phyloP scores from a whole-genome alignment of 441 rosid species.

The Pelargonium fulgidum region DNA sequence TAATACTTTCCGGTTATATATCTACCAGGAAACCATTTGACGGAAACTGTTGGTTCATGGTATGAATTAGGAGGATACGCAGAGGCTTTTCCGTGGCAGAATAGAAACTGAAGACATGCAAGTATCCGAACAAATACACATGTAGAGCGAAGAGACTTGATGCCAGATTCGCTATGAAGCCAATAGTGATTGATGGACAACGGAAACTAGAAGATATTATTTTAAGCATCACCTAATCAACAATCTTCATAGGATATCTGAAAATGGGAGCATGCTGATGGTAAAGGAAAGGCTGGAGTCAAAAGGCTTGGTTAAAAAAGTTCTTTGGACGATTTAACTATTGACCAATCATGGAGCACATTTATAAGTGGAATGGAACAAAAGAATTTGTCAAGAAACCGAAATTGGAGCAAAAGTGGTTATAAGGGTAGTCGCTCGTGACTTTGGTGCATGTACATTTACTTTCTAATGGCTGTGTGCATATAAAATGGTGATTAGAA shows the following conservation, averaged over 20 bases:
- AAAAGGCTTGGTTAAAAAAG: background rate
- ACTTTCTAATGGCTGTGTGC: background rate
- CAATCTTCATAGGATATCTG: background rate
- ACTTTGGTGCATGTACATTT: background rate
- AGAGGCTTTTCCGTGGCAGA: background rate
- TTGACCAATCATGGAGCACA: background rate
- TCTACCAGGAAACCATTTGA: background rate
- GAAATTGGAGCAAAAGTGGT: background rate
- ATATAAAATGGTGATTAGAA: too few relatives aligned
- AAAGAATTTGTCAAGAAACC: background rate
- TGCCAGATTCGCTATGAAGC: too few relatives aligned
- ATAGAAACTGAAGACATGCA: background rate
- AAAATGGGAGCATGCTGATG: background rate
- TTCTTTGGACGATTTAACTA: background rate
- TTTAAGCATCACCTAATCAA: background rate
- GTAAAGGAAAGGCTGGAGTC: background rate
- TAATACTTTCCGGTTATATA: background rate
- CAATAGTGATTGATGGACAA: too few relatives aligned
- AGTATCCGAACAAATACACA: background rate
- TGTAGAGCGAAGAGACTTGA: too few relatives aligned
- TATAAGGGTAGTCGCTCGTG: background rate
- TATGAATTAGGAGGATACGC: too few relatives aligned
- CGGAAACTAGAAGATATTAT: too few relatives aligned
- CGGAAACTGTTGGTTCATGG: too few relatives aligned
- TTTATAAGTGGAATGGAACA: background rate